Evolutionary conservation across 2,329 filamentous ascomycete species (phyloP).

Genomic region (Pezizomycotina sp.): DNA sequence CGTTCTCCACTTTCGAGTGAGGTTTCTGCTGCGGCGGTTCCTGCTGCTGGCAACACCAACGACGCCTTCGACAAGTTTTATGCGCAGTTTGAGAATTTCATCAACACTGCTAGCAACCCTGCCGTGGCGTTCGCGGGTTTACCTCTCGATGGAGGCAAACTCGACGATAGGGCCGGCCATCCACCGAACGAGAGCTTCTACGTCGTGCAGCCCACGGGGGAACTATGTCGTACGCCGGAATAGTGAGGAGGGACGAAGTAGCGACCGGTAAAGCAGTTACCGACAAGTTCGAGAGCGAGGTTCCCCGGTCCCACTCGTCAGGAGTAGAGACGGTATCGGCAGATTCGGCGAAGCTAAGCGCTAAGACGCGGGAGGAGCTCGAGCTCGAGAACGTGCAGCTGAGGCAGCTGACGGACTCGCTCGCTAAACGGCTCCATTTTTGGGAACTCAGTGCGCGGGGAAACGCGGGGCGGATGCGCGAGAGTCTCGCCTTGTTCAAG

Average conservation of each 20-base stretch:
- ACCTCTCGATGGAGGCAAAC: slow-evolving; percentile 39
- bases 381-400: slow-evolving; percentile 74
- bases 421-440: slow-evolving; percentile 72
- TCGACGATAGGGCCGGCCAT: slow-evolving; percentile 27
- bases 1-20: too few relatives aligned
- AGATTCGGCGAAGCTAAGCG: slow-evolving; percentile 13
- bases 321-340: slow-evolving; percentile 18
- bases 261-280: slow-evolving; percentile 16
- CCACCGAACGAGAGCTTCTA: slow-evolving; percentile 74
- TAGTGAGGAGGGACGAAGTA: slow-evolving; percentile 43
- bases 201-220: slow-evolving; percentile 78
- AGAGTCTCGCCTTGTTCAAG: slow-evolving; percentile 69
- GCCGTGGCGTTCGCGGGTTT: slow-evolving; percentile 86
- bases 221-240: slow-evolving; percentile 83
- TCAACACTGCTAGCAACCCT: slow-evolving; percentile 57
- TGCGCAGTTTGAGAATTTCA: slow-evolving; percentile 71
- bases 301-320: slow-evolving; percentile 4
- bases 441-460: slow-evolving; percentile 75
- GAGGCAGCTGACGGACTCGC: slow-evolving; percentile 68
- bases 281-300: slow-evolving; percentile 9
- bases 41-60: slow-evolving; percentile 34
- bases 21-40: too few relatives aligned
- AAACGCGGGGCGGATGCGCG: slow-evolving; percentile 34
- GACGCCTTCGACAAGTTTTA: slow-evolving; percentile 86
- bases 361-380: slow-evolving; percentile 69